Percentiles rank a stretch among this genome's conserved stretches.
Evolutionary conservation across 768 basidiomycete species (phyloP).

Genomic region (Exsudoporus frostii): DNA sequence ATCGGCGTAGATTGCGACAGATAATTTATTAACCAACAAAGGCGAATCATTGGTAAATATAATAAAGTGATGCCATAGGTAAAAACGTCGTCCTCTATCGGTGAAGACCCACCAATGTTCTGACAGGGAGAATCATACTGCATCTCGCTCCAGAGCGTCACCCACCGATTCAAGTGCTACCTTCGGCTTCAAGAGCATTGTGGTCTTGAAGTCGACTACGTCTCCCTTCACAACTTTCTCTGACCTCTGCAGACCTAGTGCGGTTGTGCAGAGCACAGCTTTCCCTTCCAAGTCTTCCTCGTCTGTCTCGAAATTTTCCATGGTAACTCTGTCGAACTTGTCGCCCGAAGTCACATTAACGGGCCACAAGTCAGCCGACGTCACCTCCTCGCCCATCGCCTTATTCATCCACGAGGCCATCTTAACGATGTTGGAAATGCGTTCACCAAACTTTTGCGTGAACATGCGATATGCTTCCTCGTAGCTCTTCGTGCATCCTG

Average conservation of each 20-base stretch:
- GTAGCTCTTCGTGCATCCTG: conserved; percentile 36
- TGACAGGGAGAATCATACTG: conserved; percentile 7
- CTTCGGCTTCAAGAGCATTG: conserved; percentile 50
- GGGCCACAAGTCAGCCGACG: conserved; percentile 54
- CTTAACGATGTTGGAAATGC: conserved; percentile 33
- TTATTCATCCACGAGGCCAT: conserved; percentile 36
- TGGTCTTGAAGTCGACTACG: conserved; percentile 46
- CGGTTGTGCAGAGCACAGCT: conserved; percentile 52
- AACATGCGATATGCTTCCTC: conserved; percentile 31
- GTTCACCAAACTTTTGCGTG: conserved; percentile 35
- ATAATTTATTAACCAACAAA: conserved; percentile 26
- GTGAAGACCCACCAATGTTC: background rate
- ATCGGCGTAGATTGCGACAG: conserved; percentile 1
- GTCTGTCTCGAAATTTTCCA: conserved; percentile 45
- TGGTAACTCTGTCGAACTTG: conserved; percentile 36
- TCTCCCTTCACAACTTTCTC: conserved; percentile 37
- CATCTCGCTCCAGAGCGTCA: conserved; percentile 30
- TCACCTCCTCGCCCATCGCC: conserved; percentile 57
- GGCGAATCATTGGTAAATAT: conserved; percentile 21
- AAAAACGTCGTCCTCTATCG: background rate
- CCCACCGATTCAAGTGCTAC: conserved; percentile 44
- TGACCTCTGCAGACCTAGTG: conserved; percentile 47
- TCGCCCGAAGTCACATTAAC: conserved; percentile 43
- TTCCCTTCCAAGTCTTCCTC: conserved; percentile 11
- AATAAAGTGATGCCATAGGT: conserved; percentile 22